Percentiles rank a stretch among this genome's conserved stretches.
These are phyloP conservation scores for Mallotus japonicus DNA, from an alignment of 441 rosid genomes.

Conservation along the genomic window DNA sequence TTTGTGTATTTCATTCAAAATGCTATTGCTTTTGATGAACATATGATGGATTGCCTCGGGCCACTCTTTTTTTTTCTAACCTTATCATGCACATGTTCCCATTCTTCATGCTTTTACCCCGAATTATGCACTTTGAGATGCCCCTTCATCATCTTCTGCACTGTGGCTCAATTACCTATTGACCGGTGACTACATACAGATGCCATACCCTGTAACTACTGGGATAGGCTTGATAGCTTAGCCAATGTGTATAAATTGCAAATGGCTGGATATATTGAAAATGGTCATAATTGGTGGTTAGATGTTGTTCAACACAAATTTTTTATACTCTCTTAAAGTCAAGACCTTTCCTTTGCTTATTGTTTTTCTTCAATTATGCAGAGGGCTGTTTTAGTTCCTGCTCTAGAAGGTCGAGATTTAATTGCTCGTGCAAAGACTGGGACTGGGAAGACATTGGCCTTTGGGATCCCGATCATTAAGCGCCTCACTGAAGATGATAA, in stretches of 20 bases:
- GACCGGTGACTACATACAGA: neutral
- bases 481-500: conserved; percentile 63
- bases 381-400: conserved; percentile 93
- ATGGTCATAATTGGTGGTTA: neutral
- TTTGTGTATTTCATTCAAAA: neutral
- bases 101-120: neutral
- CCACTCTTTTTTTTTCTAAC: neutral
- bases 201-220: too few species aligned
- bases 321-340: neutral
- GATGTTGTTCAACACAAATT: neutral
- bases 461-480: conserved; percentile 89
- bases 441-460: conserved; percentile 97
- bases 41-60: neutral
- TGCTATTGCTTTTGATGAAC: neutral
- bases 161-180: neutral
- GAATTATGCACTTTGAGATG: neutral
- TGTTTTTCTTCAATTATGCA: conserved; percentile 22
- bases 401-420: conserved; percentile 81
- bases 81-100: neutral
- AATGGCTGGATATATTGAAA: neutral
- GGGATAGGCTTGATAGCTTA: neutral
- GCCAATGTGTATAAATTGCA: neutral
- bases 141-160: neutral
- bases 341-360: neutral
- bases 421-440: conserved; percentile 99